Evolutionary conservation across 2,329 filamentous ascomycete species (phyloP).

Genomic region (Diaporthe batatas): DNA sequence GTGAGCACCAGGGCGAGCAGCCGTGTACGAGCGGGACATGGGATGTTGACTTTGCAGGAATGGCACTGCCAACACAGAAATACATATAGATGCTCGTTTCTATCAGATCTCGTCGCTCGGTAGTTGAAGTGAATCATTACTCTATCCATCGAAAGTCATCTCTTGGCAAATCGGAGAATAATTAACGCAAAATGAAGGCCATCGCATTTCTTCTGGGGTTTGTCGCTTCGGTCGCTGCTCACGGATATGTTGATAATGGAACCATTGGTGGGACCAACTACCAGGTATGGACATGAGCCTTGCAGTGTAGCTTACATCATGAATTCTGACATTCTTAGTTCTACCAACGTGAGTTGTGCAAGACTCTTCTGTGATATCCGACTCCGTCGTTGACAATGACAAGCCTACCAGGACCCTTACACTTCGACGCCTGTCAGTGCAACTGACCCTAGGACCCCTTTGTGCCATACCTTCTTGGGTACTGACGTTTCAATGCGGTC

Average conservation of each 20-base stretch:
- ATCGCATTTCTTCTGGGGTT: constrained; percentile 17
- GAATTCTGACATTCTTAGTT: constrained; percentile 20
- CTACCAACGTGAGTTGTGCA: constrained; percentile 36
- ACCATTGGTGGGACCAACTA: constrained; percentile 35
- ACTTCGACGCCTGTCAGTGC: constrained; percentile 15
- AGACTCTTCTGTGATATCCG: neutral
- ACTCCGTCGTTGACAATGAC: neutral
- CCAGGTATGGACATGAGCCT: constrained; percentile 11
- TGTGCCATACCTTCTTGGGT: no score
- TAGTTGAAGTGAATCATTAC: neutral
- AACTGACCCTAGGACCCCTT: neutral
- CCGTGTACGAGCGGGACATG: neutral
- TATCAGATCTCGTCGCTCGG: neutral
- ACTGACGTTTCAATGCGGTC: neutral
- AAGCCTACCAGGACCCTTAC: constrained; percentile 34
- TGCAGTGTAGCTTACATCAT: neutral
- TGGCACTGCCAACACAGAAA: neutral
- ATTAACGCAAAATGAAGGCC: constrained; percentile 17
- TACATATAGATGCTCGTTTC: constrained; percentile 18
- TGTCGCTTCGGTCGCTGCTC: constrained; percentile 23
- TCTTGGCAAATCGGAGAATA: neutral
- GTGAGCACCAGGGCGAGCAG: neutral
- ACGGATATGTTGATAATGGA: constrained; percentile 37
- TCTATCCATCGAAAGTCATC: neutral
- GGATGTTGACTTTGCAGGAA: constrained; percentile 7